Evolutionary conservation across 2,329 filamentous ascomycete genomes (phyloP), one percentile per base, ranked within the genome.

Genomic region (Coniochaeta ligniaria): DNA sequence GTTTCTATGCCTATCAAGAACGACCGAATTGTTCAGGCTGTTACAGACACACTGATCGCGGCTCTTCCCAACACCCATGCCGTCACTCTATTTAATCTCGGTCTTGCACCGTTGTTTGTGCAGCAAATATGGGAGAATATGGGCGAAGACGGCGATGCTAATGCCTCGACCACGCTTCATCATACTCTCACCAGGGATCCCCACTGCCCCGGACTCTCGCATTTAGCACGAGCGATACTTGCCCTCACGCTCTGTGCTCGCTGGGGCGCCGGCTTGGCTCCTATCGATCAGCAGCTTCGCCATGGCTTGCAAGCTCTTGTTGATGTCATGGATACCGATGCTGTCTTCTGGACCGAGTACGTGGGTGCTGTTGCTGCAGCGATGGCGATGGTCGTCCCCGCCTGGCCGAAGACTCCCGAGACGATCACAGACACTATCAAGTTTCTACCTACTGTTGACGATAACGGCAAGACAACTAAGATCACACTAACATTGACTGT

Each of bases 231-330:
- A 14, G 88, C 90, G 0, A 73, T 90, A 2, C 77, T 96, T 3
- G 90, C 85, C 0, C 76, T 96, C 4, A 81, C 88, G 1, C 78
- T 91, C 1, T 92, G 86, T 66, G 86, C 89, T 54, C 81, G 92
- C 65, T 96, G 91, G 85, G 89, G 86, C 20, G 86, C 85, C 2
- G 81, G 83, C 55, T 69, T 86, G 4, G 78, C 78, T 0, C 77
- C 78, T 1, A 70, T 75, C 0, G 83, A 87, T 62, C 67, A 69
- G 16, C 69, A 73, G 54, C 70, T 83, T 14, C 73, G 78, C 61
- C 65, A 67, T 4, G 74, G 75, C 6, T 70, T 85, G n/a, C 73
- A 73, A 36, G 70, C 66, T 17, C 68, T 85, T 38, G 69, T 81
- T 17, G 68, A 71, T 36, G 69, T 67, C 22, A 71, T 73, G 22